A percentile compares a stretch with the other conserved stretches of the same genome.
Evolutionary conservation across 345 rosid genomes (phyloP).

Genomic region (Aquilaria sinensis): DNA sequence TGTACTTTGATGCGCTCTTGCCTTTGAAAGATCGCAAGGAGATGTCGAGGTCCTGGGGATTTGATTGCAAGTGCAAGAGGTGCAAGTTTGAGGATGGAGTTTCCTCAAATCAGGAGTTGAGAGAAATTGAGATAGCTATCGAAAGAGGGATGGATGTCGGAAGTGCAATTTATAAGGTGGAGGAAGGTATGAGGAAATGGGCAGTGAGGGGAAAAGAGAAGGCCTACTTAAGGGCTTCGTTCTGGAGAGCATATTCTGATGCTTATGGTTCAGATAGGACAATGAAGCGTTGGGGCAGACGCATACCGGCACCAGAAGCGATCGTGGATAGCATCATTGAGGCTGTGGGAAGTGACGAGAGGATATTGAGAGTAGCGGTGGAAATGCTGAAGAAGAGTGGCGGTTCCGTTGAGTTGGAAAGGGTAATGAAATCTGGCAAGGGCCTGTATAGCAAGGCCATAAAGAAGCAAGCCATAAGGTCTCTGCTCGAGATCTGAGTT

Average conservation of each 20-base stretch:
- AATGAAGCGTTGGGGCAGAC: slow-evolving; percentile 64
- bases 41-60: slow-evolving; percentile 70
- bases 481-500: slow-evolving; percentile 39
- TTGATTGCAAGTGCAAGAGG: slow-evolving; percentile 56
- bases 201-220: slow-evolving; percentile 65
- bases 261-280: slow-evolving; percentile 47
- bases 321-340: slow-evolving; percentile 49
- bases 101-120: slow-evolving; percentile 38
- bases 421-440: slow-evolving; percentile 40
- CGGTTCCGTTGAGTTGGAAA: slow-evolving; percentile 44
- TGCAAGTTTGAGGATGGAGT: slow-evolving; percentile 57
- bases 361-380: slow-evolving; percentile 40
- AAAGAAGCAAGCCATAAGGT: slow-evolving; percentile 62
- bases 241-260: slow-evolving; percentile 57
- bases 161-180: slow-evolving; percentile 38
- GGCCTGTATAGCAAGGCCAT: slow-evolving; percentile 70
- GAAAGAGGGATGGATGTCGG: slow-evolving; percentile 63
- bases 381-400: slow-evolving; percentile 37
- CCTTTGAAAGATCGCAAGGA: slow-evolving; percentile 50
- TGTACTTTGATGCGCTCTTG: slow-evolving; percentile 58
- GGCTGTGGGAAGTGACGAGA: slow-evolving; percentile 65
- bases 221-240: slow-evolving; percentile 77
- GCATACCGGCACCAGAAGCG: slow-evolving; percentile 43
- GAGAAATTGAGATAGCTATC: slow-evolving; percentile 46
- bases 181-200: slow-evolving; percentile 73